These are phyloP conservation scores for Ganoderma meredithae DNA, from an alignment of 1,284 basidiomycete species.

Conservation along the genomic window DNA sequence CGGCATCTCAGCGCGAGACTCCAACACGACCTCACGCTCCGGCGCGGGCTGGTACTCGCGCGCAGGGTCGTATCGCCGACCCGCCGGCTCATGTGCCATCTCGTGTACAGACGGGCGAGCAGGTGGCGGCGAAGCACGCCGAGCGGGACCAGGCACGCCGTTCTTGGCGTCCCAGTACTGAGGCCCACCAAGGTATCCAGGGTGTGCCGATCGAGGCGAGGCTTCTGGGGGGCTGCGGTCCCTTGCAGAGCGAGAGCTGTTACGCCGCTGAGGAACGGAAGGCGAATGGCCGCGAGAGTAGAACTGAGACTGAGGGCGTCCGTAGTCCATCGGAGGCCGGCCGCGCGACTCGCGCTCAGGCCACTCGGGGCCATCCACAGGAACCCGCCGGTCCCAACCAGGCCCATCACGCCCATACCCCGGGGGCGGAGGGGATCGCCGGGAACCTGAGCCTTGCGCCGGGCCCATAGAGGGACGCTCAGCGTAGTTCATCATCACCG, in stretches of 20 bases:
- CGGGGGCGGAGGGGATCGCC: slow-evolving; percentile 59
- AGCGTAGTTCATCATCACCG: slow-evolving; percentile 46
- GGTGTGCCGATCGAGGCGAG: slow-evolving; percentile 61
- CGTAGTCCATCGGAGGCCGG: slow-evolving; percentile 40
- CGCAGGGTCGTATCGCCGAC: slow-evolving; percentile 45
- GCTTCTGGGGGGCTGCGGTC: slow-evolving; percentile 52
- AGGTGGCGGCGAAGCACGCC: slow-evolving; percentile 32
- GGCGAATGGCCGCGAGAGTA: slow-evolving; percentile 36
- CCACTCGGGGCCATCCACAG: slow-evolving; percentile 40
- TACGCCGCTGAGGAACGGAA: slow-evolving; percentile 37
- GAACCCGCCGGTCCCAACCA: slow-evolving; percentile 58
- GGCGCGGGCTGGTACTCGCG: slow-evolving; percentile 41
- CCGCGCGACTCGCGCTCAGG: slow-evolving; percentile 48
- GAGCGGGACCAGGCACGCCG: slow-evolving; percentile 29
- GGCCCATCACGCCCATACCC: slow-evolving; percentile 62
- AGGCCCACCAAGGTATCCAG: slow-evolving; percentile 27
- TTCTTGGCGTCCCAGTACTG: slow-evolving; percentile 40
- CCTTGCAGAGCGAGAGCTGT: slow-evolving; percentile 41
- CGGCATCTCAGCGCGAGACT: slow-evolving; percentile 36
- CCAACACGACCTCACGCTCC: slow-evolving; percentile 34
- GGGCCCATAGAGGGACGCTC: slow-evolving; percentile 62
- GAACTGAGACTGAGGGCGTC: slow-evolving; percentile 37
- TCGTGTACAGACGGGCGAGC: slow-evolving; percentile 34
- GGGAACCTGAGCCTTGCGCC: slow-evolving; percentile 44
- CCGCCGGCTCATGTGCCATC: slow-evolving; percentile 33